phyloP scores from a whole-genome alignment of 148 eudicot species.

The Mesembryanthemum crystallinum region DNA sequence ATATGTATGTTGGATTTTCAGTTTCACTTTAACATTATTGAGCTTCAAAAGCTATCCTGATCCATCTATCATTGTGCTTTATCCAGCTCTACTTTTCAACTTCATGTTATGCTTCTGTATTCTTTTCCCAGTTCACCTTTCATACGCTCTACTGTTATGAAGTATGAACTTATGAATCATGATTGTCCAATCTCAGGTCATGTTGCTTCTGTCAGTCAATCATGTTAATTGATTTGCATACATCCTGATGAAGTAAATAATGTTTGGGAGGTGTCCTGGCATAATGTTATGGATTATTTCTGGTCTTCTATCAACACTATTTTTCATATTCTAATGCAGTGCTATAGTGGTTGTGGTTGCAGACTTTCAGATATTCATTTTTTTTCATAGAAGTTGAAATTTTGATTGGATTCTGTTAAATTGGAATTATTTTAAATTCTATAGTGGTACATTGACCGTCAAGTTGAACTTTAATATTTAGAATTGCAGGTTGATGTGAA shows the following conservation, averaged over 20 bases:
- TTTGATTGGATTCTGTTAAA: no score
- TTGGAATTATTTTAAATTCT: background rate
- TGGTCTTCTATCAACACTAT: background rate
- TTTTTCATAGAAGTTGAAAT: no score
- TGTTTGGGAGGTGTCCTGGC: background rate
- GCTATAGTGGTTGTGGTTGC: background rate
- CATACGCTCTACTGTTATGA: background rate
- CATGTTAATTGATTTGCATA: background rate
- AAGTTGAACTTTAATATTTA: background rate
- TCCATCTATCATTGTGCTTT: background rate
- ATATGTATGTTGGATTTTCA: background rate
- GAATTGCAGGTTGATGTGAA: constrained; percentile 52
- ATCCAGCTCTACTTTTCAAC: background rate
- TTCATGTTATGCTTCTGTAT: background rate
- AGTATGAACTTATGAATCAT: no score
- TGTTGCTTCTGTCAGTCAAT: background rate
- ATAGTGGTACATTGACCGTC: background rate
- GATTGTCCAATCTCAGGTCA: background rate
- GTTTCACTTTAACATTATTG: background rate
- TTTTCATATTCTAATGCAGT: background rate
- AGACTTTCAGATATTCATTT: background rate
- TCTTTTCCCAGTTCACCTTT: background rate
- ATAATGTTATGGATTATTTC: background rate
- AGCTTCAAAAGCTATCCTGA: background rate
- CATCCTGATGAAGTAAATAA: background rate